Conservation (phyloP, 1,284 basidiomycete genomes). For the Flammula alnicola region DNA sequence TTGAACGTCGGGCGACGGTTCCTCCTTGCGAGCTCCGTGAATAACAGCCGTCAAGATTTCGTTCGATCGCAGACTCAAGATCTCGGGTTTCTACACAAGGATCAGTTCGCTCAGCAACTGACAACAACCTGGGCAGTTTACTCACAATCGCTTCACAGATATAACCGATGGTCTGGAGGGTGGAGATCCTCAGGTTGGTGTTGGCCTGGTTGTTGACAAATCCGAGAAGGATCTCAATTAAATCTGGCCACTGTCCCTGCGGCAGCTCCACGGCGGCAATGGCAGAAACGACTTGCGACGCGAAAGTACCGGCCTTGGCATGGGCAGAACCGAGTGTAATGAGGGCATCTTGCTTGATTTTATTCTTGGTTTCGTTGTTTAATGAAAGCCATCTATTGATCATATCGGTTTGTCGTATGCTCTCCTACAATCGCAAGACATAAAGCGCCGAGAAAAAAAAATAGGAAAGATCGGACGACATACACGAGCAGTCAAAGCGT, state of each 20-base stretch:
- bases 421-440: slow-evolving; percentile 59
- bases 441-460: slow-evolving; percentile 21
- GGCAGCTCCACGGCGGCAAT: slow-evolving; percentile 95
- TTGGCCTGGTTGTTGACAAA: slow-evolving; percentile 85
- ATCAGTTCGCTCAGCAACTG: slow-evolving; percentile 23
- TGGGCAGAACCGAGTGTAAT: slow-evolving; percentile 79
- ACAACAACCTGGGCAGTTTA: slow-evolving; percentile 27
- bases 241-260: slow-evolving; percentile 84
- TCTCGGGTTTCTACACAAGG: slow-evolving; percentile 80
- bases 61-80: slow-evolving; percentile 88
- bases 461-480: slow-evolving; percentile 39
- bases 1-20: slow-evolving; percentile 92
- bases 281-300: slow-evolving; percentile 93
- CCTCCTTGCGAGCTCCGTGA: slow-evolving; percentile 96
- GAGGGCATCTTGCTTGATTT: slow-evolving; percentile 91
- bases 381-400: slow-evolving; percentile 84
- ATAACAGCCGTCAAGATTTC: slow-evolving; percentile 99
- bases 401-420: slow-evolving; percentile 76
- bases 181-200: slow-evolving; percentile 83
- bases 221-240: slow-evolving; percentile 87
- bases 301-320: slow-evolving; percentile 81
- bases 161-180: slow-evolving; percentile 94
- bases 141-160: slow-evolving; percentile 96
- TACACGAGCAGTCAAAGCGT: slow-evolving; percentile 89
- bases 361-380: slow-evolving; percentile 67